Evolutionary conservation across 1,139 yeast genomes (phyloP), one percentile per base, ranked within the genome.

Genomic region (Fermentozyma sake): DNA sequence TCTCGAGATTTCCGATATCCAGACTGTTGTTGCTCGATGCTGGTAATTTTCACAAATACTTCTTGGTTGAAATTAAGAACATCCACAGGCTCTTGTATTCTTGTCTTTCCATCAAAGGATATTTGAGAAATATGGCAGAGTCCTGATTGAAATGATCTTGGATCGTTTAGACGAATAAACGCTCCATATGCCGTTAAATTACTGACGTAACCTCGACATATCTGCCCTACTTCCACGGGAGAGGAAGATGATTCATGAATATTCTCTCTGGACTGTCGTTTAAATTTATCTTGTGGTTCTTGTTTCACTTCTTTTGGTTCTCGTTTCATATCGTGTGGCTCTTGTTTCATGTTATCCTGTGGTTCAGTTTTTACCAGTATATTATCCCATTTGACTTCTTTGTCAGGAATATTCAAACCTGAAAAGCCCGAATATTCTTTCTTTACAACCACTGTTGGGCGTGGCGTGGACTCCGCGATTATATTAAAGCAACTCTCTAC

Each of bases 101-200:
- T 58, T 2, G 61, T 46, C 5, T 56, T 48, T 4, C 64, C 62
- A 34, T 58, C 62, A 33, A 46, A 56, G 29, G 79, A 64, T 13
- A 86, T 63, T 26, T 79, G 79, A 0, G 95, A 83, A 0, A 84
- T 68, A 49, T 89, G 96, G 24, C 91, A 79, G 15, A 89, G 59
- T 0, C 95, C 96, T 22, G 57, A 52, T 20, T 32, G 48, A 39
- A 23, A 54, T 37, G 46, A 48, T 34, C 23, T 61, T 38, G 19
- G 52, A 30, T 34, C 37, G 26, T 47, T 32, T 34, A 57, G 18
- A 5, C 73, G 50, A 0, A 87, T 73, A 48, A 91, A 89, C 1
- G 87, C 94, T 0, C 98, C 97, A 53, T 76, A 89, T 2, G 70
- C 53, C 13, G 78, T 74, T 4, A 84, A 48, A 26, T 72, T 73